phyloP scores from a whole-genome alignment of 164 flowering plant genomes.

The Saururus chinensis region DNA sequence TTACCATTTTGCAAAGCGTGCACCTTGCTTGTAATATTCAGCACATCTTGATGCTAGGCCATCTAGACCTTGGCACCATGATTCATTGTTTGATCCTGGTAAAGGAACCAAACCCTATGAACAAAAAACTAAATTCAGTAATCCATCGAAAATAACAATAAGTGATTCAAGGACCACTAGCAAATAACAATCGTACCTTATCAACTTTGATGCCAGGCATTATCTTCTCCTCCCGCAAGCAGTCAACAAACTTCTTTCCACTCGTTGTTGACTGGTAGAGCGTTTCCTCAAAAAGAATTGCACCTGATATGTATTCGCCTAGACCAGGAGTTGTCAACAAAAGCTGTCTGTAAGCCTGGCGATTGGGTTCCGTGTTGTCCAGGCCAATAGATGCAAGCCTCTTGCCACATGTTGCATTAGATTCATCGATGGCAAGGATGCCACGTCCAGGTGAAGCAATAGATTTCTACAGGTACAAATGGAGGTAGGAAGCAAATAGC shows the following conservation, averaged over 20 bases:
- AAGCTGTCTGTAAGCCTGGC: conserved; percentile 77
- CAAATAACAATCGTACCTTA: conserved; percentile 32
- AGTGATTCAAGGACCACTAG: not conserved
- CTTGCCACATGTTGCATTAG: conserved; percentile 83
- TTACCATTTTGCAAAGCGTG: conserved; percentile 90
- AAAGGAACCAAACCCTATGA: conserved; percentile 77
- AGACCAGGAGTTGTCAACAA: conserved; percentile 74
- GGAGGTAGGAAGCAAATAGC: not conserved
- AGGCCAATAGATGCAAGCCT: conserved; percentile 68
- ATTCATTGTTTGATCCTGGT: conserved; percentile 83
- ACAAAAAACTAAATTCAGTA: not conserved
- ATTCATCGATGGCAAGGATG: conserved; percentile 83
- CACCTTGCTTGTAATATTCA: conserved; percentile 88
- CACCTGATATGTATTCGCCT: conserved; percentile 80
- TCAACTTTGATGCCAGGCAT: conserved; percentile 92
- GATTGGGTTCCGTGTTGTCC: conserved; percentile 70
- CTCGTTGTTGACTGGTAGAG: conserved; percentile 82
- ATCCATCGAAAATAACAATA: not conserved
- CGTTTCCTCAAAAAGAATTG: conserved; percentile 86
- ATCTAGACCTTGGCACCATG: conserved; percentile 94
- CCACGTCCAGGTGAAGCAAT: conserved; percentile 83
- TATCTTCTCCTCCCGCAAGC: conserved; percentile 53
- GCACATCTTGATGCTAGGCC: conserved; percentile 86
- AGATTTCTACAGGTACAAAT: conserved; percentile 36
- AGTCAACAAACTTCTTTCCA: conserved; percentile 76